Conservation (phyloP, 306 rosid genomes). For the Quillaja saponaria region DNA sequence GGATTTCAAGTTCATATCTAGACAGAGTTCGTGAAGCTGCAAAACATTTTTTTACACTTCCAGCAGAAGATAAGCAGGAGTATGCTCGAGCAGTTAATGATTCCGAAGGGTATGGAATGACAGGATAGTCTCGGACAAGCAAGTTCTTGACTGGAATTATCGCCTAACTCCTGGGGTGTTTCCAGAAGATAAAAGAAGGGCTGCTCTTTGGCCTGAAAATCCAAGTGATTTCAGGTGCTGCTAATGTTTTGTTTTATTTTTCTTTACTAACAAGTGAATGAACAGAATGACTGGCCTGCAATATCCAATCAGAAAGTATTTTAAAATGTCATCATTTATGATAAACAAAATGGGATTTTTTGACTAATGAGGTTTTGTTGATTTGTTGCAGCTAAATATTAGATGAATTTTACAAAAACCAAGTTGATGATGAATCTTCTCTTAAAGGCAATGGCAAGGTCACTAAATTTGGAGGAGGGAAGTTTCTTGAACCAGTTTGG, state of each 20-base stretch:
- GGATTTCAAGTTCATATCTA: slow-evolving; percentile 53
- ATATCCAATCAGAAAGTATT: too few relatives aligned
- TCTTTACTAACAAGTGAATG: neutral
- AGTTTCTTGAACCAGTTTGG: slow-evolving; percentile 55
- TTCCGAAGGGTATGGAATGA: slow-evolving; percentile 61
- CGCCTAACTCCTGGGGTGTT: slow-evolving; percentile 40
- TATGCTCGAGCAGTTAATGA: slow-evolving; percentile 40
- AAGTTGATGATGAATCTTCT: slow-evolving; percentile 46
- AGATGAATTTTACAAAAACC: slow-evolving; percentile 38
- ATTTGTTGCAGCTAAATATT: slow-evolving; percentile 37
- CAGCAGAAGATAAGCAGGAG: slow-evolving; percentile 58
- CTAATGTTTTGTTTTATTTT: too few relatives aligned
- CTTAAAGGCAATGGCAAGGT: slow-evolving; percentile 44
- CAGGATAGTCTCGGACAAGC: slow-evolving; percentile 43
- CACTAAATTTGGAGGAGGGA: slow-evolving; percentile 52
- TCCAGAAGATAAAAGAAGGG: slow-evolving; percentile 40
- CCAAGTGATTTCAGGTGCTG: slow-evolving; percentile 59
- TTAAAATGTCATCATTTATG: too few relatives aligned
- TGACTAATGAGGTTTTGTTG: too few relatives aligned
- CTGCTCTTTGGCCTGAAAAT: slow-evolving; percentile 58
- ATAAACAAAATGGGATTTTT: too few relatives aligned
- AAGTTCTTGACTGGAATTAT: slow-evolving; percentile 53
- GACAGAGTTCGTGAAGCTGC: slow-evolving; percentile 52
- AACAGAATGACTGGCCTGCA: too few relatives aligned
- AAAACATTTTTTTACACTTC: slow-evolving; percentile 58